Evolutionary conservation across 495 filamentous ascomycete genomes (phyloP).

Genomic region (Aspergillus incahuasiensis): DNA sequence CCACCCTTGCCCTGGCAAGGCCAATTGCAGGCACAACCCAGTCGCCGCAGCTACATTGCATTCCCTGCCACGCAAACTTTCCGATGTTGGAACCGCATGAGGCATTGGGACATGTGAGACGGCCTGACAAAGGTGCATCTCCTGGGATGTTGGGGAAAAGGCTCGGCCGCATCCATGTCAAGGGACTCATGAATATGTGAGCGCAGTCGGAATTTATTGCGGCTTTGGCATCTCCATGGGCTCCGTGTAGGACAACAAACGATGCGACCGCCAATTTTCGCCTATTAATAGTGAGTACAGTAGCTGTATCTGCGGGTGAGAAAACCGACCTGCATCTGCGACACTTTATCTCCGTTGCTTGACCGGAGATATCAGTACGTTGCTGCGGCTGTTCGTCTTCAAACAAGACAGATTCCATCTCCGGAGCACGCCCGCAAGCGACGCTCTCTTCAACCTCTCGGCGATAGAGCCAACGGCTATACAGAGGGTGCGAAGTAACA

Average conservation of each 20-base stretch:
- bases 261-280: slow-evolving; percentile 58
- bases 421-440: slow-evolving; percentile 65
- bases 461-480: slow-evolving; percentile 85
- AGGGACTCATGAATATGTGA: slow-evolving; percentile 83
- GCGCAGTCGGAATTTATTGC: slow-evolving; percentile 50
- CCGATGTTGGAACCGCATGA: slow-evolving; percentile 79
- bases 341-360: slow-evolving; percentile 50
- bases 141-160: slow-evolving; percentile 47
- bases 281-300: slow-evolving; percentile 30
- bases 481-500: slow-evolving; percentile 63
- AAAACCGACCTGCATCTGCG: slow-evolving; percentile 57
- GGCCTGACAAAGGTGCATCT: slow-evolving; percentile 66
- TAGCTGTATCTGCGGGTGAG: background rate
- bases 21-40: slow-evolving; percentile 93
- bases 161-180: slow-evolving; percentile 87
- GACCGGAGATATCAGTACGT: slow-evolving; percentile 18
- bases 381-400: slow-evolving; percentile 63
- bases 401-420: slow-evolving; percentile 70
- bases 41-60: slow-evolving; percentile 83
- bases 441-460: slow-evolving; percentile 70
- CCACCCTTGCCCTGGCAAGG: slow-evolving; percentile 73
- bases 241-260: slow-evolving; percentile 55
- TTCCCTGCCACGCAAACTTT: slow-evolving; percentile 91
- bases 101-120: slow-evolving; percentile 72
- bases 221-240: slow-evolving; percentile 20